Percentiles rank a stretch among this genome's conserved stretches.
Evolutionary conservation across 139 green algal species (phyloP).

Genomic region (Chlorella sp.): DNA sequence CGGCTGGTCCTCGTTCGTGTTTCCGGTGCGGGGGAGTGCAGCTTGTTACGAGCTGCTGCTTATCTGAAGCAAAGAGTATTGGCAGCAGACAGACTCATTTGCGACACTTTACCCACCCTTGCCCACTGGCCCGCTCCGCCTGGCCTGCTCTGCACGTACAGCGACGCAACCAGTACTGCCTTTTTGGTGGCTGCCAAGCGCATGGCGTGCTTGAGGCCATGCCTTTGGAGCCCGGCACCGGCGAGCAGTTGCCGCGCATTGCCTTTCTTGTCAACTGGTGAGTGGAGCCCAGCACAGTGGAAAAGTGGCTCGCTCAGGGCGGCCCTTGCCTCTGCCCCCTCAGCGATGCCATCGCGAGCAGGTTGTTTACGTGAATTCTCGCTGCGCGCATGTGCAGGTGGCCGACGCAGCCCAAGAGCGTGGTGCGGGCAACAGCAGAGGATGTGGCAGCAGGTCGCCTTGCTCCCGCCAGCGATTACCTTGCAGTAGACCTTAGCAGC

Average conservation of each 20-base stretch:
- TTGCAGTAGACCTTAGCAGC: neutral
- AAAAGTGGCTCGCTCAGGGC: too few species aligned
- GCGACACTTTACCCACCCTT: too few species aligned
- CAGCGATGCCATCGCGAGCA: too few species aligned
- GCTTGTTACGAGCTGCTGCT: too few species aligned
- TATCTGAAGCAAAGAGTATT: too few species aligned
- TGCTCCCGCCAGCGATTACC: neutral
- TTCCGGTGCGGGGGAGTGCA: conserved; percentile 34
- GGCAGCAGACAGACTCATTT: too few species aligned
- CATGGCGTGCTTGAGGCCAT: conserved; percentile 73
- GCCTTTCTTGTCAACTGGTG: conserved; percentile 81
- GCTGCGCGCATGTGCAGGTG: too few species aligned
- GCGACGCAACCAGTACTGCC: conserved; percentile 46
- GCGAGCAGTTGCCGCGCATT: neutral
- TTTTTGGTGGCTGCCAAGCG: conserved; percentile 66
- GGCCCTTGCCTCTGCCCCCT: too few species aligned
- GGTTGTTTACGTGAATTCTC: too few species aligned
- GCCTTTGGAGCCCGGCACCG: neutral
- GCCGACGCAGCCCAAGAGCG: conserved; percentile 25
- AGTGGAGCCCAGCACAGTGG: conserved; percentile 8
- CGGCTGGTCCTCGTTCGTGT: conserved; percentile 53
- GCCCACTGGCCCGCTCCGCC: too few species aligned
- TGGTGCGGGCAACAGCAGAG: neutral
- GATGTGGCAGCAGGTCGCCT: conserved; percentile 9
- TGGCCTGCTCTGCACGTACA: too few species aligned